A percentile compares a stretch with the other conserved stretches of the same genome.
These are phyloP conservation scores for Aegilops speltoides DNA, from an alignment of 176 grass and related monocot genomes.

Conservation along the genomic window DNA sequence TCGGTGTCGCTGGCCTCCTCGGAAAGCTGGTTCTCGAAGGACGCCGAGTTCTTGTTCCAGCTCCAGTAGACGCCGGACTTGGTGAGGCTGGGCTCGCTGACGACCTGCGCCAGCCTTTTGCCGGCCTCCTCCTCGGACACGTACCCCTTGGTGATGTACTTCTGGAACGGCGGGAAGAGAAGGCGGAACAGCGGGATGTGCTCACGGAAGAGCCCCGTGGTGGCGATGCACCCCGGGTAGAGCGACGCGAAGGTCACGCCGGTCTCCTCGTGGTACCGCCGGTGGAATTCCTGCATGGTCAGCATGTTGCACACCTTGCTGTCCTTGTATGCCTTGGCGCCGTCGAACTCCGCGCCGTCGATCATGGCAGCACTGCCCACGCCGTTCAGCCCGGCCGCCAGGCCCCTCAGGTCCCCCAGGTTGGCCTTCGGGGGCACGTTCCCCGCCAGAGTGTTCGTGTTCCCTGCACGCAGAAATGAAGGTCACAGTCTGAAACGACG, in stretches of 20 bases:
- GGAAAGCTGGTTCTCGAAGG: conserved; percentile 96
- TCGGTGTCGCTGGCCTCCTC: conserved; percentile 85
- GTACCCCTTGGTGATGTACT: conserved; percentile 96
- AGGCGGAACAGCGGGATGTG: conserved; percentile 84
- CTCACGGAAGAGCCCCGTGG: conserved; percentile 84
- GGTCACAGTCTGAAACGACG: background rate
- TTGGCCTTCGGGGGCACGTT: conserved; percentile 98
- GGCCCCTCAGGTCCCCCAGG: conserved; percentile 81
- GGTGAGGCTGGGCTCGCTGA: conserved; percentile 81
- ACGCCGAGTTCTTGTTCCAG: conserved; percentile 97
- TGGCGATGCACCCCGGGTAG: conserved; percentile 97
- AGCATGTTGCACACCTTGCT: conserved; percentile 99
- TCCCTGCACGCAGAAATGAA: conserved; percentile 38
- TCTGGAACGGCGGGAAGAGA: conserved; percentile 95
- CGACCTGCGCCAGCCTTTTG: conserved; percentile 93
- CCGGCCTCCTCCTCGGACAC: conserved; percentile 96
- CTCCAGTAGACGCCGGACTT: conserved; percentile 98
- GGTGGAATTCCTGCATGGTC: conserved; percentile 92
- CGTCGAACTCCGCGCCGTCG: conserved; percentile 86
- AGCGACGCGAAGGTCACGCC: conserved; percentile 86
- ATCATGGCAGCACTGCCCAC: conserved; percentile 73
- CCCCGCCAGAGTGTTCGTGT: conserved; percentile 88
- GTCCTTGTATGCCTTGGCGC: conserved; percentile 99
- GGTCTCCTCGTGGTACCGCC: conserved; percentile 87
- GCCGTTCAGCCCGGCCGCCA: conserved; percentile 68